Base-by-base conservation (phyloP, 2,329 filamentous ascomycete species). In the Penicillium decumbens region DNA sequence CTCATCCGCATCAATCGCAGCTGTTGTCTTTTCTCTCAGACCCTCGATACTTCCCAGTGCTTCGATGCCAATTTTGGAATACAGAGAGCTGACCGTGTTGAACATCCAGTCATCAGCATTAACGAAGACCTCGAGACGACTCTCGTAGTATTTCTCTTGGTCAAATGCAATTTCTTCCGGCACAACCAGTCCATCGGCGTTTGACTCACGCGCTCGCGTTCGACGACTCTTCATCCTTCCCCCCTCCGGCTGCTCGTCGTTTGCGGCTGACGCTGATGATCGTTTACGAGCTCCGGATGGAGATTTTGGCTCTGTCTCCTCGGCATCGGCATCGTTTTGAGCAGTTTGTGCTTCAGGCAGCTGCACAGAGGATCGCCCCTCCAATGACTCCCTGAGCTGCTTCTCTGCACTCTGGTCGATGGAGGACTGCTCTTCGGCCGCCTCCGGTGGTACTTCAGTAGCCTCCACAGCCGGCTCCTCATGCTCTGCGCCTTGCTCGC, bases 31-130 rank as follows among this genome's bases (percentile, higher is more conserved):
- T 45, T 63, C 60, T 52, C 65, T 68, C 41, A 73, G 47, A 42
- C 65, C 63, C 40, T 75, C 65, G 3, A 75, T 67, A n/a, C 70
- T 66, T 6, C 72, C 72, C 5, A 78, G 56, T 4, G 67, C 67
- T 25, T 76, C 66, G 13, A 82, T 68, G 1, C 75, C 76, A 23
- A 82, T 57, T 52, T 74, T 78, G 41, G 73, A 72, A 45, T 83
- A 75, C 3, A 82, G 66, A 41, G 74, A 72, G 23, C 76, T 75
- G 12, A 78, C 67, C 2, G 77, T 77, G 44, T 77, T 76, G 56
- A 81, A 82, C 58, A 82, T 69, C 65, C 75, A 79, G 52, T 80
- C 73, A 62, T 85, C 82, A 2, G 80, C 79, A 55, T 80, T 72
- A 24, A 74, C 69, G 53, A 75, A 78, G 5, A 74, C 64, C 51